Evolutionary conservation across 2,329 filamentous ascomycete genomes (phyloP).

Genomic region (Trichoderma atrobrunneum): DNA sequence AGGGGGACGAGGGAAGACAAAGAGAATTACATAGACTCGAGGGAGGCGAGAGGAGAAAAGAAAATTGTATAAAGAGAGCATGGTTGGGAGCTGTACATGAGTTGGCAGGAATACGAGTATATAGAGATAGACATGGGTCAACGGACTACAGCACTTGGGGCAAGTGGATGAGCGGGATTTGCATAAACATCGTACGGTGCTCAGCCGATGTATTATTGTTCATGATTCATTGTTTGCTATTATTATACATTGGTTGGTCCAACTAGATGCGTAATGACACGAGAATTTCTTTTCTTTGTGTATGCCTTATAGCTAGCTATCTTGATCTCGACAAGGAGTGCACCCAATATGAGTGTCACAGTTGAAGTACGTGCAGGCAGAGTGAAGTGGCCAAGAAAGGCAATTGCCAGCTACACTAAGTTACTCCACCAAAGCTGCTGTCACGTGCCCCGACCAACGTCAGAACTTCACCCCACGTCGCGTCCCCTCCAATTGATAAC

Average conservation of each 20-base stretch:
- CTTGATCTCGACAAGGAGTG: too few relatives aligned
- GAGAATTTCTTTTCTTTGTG: background rate
- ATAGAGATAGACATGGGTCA: background rate
- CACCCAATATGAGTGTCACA: background rate
- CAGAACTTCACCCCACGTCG: conserved; percentile 17
- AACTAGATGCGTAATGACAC: background rate
- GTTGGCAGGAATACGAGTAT: background rate
- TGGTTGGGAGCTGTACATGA: background rate
- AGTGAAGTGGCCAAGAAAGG: background rate
- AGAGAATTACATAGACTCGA: background rate
- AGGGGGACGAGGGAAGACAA: background rate
- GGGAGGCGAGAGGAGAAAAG: background rate
- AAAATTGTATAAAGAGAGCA: background rate
- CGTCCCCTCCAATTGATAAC: conserved; percentile 13
- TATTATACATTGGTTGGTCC: background rate
- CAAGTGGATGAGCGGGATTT: background rate
- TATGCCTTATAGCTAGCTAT: too few relatives aligned
- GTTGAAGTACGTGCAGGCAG: background rate
- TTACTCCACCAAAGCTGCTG: background rate
- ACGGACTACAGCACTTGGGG: background rate
- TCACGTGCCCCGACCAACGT: background rate
- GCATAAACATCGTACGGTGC: background rate
- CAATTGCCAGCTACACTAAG: background rate
- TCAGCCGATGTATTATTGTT: background rate
- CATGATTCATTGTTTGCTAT: background rate